Conservation (phyloP, 2,329 filamentous ascomycete species). For the Orbilia ellipsospora region DNA sequence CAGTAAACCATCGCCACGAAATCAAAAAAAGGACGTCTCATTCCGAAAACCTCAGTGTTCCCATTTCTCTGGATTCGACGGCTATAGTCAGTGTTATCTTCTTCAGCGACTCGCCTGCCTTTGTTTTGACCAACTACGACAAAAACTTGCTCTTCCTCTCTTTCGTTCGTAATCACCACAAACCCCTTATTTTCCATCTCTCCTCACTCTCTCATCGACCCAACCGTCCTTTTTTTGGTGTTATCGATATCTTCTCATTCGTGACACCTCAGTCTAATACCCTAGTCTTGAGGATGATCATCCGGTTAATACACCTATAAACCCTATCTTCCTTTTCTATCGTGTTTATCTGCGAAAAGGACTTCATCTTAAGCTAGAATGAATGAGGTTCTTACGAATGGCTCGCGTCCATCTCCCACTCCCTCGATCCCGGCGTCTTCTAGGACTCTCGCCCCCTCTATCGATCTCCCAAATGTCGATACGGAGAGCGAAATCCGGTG, state of each 20-base stretch:
- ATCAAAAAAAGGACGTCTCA: not conserved
- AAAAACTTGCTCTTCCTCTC: too few relatives aligned
- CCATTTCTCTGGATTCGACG: constrained; percentile 7
- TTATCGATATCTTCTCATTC: constrained; percentile 7
- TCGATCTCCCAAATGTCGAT: constrained; percentile 54
- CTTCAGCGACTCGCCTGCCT: too few relatives aligned
- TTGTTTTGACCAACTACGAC: too few relatives aligned
- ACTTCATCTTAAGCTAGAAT: constrained; percentile 60
- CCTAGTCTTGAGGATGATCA: constrained; percentile 50
- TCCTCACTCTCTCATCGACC: not conserved
- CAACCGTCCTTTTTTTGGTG: not conserved
- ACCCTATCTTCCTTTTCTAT: constrained; percentile 43
- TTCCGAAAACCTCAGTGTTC: not conserved
- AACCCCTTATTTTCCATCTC: constrained; percentile 16
- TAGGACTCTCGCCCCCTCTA: constrained; percentile 51
- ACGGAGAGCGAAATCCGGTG: constrained; percentile 66
- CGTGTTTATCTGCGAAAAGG: constrained; percentile 57
- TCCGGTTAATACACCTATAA: constrained; percentile 52
- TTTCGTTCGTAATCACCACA: constrained; percentile 55
- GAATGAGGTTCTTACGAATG: constrained; percentile 60
- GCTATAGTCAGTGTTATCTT: constrained; percentile 1
- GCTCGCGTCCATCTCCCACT: constrained; percentile 58
- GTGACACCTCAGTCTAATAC: not conserved
- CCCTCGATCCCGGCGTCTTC: constrained; percentile 56
- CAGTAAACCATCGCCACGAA: constrained; percentile 11